Evolutionary conservation across 1,284 basidiomycete species (phyloP).

Genomic region (Ustilago nuda): DNA sequence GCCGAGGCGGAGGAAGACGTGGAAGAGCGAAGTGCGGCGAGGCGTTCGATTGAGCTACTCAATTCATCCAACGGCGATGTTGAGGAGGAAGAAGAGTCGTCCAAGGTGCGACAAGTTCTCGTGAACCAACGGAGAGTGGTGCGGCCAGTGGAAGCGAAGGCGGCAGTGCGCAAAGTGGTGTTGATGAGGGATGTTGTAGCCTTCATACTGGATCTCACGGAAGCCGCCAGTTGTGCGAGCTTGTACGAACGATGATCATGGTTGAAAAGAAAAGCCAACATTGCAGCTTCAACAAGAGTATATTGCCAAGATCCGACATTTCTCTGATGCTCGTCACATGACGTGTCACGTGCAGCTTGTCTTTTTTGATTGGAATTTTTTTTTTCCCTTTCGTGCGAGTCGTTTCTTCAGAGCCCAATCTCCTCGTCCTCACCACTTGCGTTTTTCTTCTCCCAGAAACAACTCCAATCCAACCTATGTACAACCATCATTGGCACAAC

Average conservation of each 20-base stretch:
- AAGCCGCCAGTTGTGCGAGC: neutral
- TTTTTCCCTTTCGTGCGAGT: conserved; percentile 12
- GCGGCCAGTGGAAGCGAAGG: conserved; percentile 1
- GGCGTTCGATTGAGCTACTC: conserved; percentile 39
- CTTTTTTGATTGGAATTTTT: neutral
- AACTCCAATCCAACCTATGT: neutral
- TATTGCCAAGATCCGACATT: conserved; percentile 1
- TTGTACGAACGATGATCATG: neutral
- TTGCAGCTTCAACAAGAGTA: no score
- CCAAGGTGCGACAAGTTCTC: neutral
- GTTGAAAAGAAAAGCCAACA: neutral
- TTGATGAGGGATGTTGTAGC: conserved; percentile 2
- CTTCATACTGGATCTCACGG: conserved; percentile 4
- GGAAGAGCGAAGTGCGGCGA: conserved; percentile 17
- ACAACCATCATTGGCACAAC: neutral
- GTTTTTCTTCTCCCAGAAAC: neutral
- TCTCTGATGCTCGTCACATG: neutral
- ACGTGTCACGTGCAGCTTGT: conserved; percentile 10
- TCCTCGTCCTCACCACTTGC: neutral
- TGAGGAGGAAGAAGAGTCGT: neutral
- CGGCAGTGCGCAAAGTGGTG: neutral
- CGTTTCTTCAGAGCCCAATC: neutral
- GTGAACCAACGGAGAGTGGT: conserved; percentile 3
- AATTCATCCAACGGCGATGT: conserved; percentile 32
- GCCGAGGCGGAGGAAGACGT: conserved; percentile 6